Percentiles rank a stretch among this genome's conserved stretches.
These are phyloP conservation scores for Chlorella sp. DNA, from an alignment of 139 green algal genomes.

Conservation along the genomic window DNA sequence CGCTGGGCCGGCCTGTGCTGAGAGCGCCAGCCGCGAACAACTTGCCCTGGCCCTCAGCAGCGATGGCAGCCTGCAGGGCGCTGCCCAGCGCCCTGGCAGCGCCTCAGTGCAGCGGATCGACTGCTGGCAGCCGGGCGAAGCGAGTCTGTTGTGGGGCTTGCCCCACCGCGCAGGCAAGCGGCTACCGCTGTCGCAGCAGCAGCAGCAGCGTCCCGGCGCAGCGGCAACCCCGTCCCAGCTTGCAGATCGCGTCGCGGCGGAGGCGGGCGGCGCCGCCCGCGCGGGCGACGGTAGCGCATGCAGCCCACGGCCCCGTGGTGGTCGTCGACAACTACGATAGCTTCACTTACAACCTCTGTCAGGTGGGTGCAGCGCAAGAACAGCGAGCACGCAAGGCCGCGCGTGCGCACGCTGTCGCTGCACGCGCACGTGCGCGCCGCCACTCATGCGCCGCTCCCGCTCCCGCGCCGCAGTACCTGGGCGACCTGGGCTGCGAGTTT, in stretches of 20 bases:
- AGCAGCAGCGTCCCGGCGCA: neutral
- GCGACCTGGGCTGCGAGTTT: constrained; percentile 86
- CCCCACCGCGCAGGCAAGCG: neutral
- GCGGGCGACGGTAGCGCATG: constrained; percentile 6
- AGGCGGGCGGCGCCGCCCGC: neutral
- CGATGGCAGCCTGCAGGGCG: too few species aligned
- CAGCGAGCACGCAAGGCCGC: too few species aligned
- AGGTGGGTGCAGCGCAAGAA: constrained; percentile 71
- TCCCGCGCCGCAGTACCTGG: constrained; percentile 85
- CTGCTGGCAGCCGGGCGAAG: too few species aligned
- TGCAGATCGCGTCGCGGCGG: too few species aligned
- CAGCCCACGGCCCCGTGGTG: constrained; percentile 69
- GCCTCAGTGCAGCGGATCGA: too few species aligned
- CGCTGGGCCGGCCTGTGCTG: too few species aligned
- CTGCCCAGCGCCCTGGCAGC: too few species aligned
- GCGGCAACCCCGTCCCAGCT: neutral
- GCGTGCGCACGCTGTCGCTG: neutral
- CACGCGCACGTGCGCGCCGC: neutral
- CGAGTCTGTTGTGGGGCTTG: too few species aligned
- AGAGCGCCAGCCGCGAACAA: too few species aligned
- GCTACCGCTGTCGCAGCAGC: neutral
- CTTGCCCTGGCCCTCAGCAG: too few species aligned
- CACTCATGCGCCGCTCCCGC: neutral
- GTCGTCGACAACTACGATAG: constrained; percentile 99
- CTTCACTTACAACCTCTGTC: constrained; percentile 98